Conservation (phyloP, 768 basidiomycete genomes). For the Rickenella mellea region DNA sequence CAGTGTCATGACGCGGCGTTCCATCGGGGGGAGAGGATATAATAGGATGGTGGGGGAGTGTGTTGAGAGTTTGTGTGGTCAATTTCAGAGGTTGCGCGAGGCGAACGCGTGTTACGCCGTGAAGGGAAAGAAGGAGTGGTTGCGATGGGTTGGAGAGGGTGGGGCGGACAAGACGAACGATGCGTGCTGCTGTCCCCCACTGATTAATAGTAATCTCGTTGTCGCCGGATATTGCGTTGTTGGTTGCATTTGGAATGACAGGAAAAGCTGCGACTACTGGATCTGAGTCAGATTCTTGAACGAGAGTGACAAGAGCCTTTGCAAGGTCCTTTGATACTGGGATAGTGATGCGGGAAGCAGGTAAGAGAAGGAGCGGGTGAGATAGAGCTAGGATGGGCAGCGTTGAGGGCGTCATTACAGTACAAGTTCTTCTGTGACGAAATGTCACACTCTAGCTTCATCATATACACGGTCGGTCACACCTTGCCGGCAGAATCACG, state of each 20-base stretch:
- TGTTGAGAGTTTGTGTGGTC: slow-evolving; percentile 6
- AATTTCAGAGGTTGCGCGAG: slow-evolving; percentile 38
- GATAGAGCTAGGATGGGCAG: slow-evolving; percentile 64
- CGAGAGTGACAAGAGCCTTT: slow-evolving; percentile 54
- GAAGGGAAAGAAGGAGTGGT: slow-evolving; percentile 61
- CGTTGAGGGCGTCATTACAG: too few species aligned
- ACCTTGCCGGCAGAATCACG: too few species aligned
- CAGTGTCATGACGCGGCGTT: slow-evolving; percentile 41
- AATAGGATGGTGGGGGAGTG: slow-evolving; percentile 15
- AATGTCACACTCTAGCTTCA: too few species aligned
- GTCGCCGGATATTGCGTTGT: slow-evolving; percentile 5
- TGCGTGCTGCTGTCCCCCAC: slow-evolving; percentile 63
- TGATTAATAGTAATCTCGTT: slow-evolving; percentile 26
- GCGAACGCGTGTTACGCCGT: slow-evolving; percentile 60
- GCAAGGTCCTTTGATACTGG: slow-evolving; percentile 55
- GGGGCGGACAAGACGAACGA: slow-evolving; percentile 61
- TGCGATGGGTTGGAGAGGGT: slow-evolving; percentile 43
- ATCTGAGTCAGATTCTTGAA: slow-evolving; percentile 60
- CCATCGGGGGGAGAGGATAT: slow-evolving; percentile 25
- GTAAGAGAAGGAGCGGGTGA: slow-evolving; percentile 66
- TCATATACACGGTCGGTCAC: too few species aligned
- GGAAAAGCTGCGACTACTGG: slow-evolving; percentile 66
- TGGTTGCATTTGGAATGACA: slow-evolving; percentile 21
- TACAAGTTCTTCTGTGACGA: too few species aligned
- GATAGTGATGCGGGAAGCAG: slow-evolving; percentile 59